Conservation (phyloP, 768 basidiomycete genomes). For the Psilocybe sp. region DNA sequence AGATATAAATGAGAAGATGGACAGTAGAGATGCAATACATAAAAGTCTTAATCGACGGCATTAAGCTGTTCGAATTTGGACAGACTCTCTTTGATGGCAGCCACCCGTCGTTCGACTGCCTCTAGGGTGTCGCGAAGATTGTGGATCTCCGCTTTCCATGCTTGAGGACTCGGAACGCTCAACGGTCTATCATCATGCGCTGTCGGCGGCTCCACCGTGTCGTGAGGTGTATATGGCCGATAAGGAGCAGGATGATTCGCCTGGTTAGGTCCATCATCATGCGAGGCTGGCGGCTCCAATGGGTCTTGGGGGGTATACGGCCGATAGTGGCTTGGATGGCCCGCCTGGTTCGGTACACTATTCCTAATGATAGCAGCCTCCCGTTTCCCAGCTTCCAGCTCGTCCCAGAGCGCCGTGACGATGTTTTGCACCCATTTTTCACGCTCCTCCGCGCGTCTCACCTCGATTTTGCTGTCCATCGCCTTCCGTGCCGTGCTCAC, state of each 20-base stretch:
- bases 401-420: slow-evolving; percentile 70
- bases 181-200: not conserved
- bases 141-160: slow-evolving; percentile 44
- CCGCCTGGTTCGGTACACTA: slow-evolving; percentile 1
- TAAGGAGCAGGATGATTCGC: not conserved
- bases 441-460: slow-evolving; percentile 59
- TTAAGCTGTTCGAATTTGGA: slow-evolving; percentile 15
- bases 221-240: not conserved
- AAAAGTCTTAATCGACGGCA: slow-evolving; percentile 18
- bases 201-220: not conserved
- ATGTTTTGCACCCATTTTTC: slow-evolving; percentile 76
- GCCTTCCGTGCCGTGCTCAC: slow-evolving; percentile 37
- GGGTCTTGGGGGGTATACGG: not conserved
- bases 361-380: slow-evolving; percentile 10
- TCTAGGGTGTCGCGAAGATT: slow-evolving; percentile 52
- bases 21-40: not conserved
- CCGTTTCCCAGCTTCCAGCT: slow-evolving; percentile 49
- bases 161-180: slow-evolving; percentile 2
- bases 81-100: slow-evolving; percentile 40
- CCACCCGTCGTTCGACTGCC: slow-evolving; percentile 54
- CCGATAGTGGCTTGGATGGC: not conserved
- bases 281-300: not conserved
- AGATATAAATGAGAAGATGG: no score
- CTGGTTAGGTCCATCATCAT: slow-evolving; percentile 1
- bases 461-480: slow-evolving; percentile 46